Base-by-base conservation (phyloP, 495 filamentous ascomycete genomes). In the Penicillium diatomitis region DNA sequence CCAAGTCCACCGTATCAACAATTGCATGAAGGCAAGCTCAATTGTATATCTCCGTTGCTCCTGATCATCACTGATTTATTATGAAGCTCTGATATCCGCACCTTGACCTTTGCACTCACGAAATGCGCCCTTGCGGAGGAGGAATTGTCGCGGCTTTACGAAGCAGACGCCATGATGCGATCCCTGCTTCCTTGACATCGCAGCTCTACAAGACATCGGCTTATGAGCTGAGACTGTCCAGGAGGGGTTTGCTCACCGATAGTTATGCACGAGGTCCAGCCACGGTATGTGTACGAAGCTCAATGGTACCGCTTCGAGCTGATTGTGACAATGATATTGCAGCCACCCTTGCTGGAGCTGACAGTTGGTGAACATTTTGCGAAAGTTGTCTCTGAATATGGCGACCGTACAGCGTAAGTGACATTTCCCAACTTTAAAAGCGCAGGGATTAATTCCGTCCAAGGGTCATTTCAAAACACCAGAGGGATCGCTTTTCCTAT, bases 281-380 rank as follows among this genome's bases (percentile, higher is more conserved):
- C 31, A 61, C 68, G 59, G 76, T 76, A 57, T 48, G 59, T 42
- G n/a, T 1, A 5, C 8, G 6, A 20, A 20, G 5, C 0, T 20
- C 11, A 5, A 12, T 8, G n/a, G n/a, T 20, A 20, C 20, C 20
- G 20, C 20, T 20, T 20, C 31, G 12, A 7, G 29, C 41, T 9
- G 6, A 32, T 6, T 33, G 34, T 44, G 8, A 12, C 31, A 6
- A 4, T 33, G 20, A 20, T 20, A 20, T 4, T 12, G 34, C 42
- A 90, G 87, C 86, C 87, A 8, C 79, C 86, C 7, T 72, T 92
- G 30, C 69, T 90, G 38, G 74, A 84, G 30, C 72, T 80, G 46
- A 96, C 91, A 2, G 77, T 95, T 41, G 85, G 87, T 2, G 76
- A 90, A 46, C 87, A 97, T 59, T 95, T 97, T 47, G 71, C 79